A percentile compares a stretch with the other conserved stretches of the same genome.
These are phyloP conservation scores for Candida nitratophila DNA, from an alignment of 805 yeast species.

Conservation along the genomic window DNA sequence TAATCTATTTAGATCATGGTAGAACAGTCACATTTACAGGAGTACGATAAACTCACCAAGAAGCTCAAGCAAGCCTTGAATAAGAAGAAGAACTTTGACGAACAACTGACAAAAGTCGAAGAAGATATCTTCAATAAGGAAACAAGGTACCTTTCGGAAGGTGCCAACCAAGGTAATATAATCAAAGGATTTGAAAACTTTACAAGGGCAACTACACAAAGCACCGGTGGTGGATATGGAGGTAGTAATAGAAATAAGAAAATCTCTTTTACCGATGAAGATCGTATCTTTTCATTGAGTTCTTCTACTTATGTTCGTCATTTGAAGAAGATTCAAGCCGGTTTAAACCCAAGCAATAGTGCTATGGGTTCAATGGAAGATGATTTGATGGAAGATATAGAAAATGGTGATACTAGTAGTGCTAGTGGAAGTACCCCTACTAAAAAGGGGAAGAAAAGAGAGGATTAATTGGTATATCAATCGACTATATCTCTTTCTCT, in stretches of 20 bases:
- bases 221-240: neutral
- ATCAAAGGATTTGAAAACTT: constrained; percentile 89
- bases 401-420: neutral
- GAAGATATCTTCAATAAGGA: constrained; percentile 77
- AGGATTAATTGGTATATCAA: neutral
- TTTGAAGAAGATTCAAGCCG: constrained; percentile 37
- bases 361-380: constrained; percentile 4
- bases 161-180: constrained; percentile 64
- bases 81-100: constrained; percentile 59
- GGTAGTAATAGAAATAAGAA: constrained; percentile 30
- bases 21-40: constrained; percentile 26
- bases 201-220: constrained; percentile 32
- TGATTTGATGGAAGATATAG: constrained; percentile 16
- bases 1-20: no score
- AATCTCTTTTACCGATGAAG: constrained; percentile 59
- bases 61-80: constrained; percentile 57
- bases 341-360: constrained; percentile 6
- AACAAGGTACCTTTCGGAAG: constrained; percentile 67
- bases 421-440: constrained; percentile 14
- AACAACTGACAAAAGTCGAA: constrained; percentile 55
- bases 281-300: constrained; percentile 73
- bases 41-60: constrained; percentile 61
- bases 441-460: constrained; percentile 6
- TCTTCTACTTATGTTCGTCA: constrained; percentile 64
- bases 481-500: neutral